Evolutionary conservation across 2,329 filamentous ascomycete species (phyloP).

Genomic region (Chrysoporthe austroafricana): DNA sequence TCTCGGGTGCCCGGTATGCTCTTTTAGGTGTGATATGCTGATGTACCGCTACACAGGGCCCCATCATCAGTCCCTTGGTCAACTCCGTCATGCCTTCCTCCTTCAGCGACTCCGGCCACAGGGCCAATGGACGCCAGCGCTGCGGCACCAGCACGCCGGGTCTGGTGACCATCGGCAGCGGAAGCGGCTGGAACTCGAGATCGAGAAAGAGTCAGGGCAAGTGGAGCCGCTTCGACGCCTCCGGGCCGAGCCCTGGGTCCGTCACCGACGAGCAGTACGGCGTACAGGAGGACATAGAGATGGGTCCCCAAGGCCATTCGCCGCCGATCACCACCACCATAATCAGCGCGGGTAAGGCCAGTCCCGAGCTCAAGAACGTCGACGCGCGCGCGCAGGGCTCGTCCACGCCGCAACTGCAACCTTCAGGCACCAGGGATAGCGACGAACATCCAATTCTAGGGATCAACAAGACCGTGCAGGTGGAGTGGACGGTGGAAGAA

Average conservation of each 20-base stretch:
- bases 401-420: no score
- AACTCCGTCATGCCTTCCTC: constrained; percentile 21
- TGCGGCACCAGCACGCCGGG: constrained; percentile 1
- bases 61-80: constrained; percentile 15
- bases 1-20: no score
- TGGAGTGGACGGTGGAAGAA: constrained; percentile 16
- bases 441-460: constrained; percentile 20
- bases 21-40: no score
- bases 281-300: constrained; percentile 11
- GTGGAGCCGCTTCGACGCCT: constrained; percentile 15
- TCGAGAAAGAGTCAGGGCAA: constrained; percentile 8
- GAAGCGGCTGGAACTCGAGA: neutral
- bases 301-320: neutral
- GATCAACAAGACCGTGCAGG: constrained; percentile 17
- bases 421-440: constrained; percentile 1
- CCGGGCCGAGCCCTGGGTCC: neutral
- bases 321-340: neutral
- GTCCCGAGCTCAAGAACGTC: neutral
- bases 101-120: constrained; percentile 1
- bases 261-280: neutral
- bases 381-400: neutral
- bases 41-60: neutral
- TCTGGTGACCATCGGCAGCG: constrained; percentile 17
- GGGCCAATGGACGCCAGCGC: neutral
- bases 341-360: neutral